Evolutionary conservation across 805 yeast species (phyloP), one percentile per base, ranked within the genome.

Genomic region (Lipomyces kockii): DNA sequence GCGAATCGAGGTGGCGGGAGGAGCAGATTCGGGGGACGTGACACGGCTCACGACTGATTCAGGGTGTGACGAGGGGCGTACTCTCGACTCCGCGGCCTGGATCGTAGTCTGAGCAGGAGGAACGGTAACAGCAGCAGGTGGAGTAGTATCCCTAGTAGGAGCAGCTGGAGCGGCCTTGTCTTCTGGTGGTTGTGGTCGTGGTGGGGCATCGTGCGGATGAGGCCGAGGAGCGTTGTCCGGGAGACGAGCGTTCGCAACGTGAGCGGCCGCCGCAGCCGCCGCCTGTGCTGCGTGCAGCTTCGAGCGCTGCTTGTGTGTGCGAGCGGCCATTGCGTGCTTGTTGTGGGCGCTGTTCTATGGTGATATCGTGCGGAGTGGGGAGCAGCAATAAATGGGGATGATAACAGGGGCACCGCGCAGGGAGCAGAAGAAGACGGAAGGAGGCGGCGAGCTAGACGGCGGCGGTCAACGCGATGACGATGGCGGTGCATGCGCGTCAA

Each of bases 261-360:
- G 39, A 9, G 59, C 53, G 34, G 62, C 62, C 35, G 35, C 55
- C n/a, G 62, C 62, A 7, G 54, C 62, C 20, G 60, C 60, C 22
- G 29, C 37, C 29, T 29, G 49, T 1, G 46, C 60, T 20, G 58
- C 43, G 53, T 58, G 51, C 25, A 58, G 52, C 60, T 58, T 58
- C 60, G 60, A 58, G 49, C 60, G 60, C 55, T 59, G 62, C 56
- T 59, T 59, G 46, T 43, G 49, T 17, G 62, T 25, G 22, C 62
- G 37, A 32, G 62, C 62, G 46, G 62, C 62, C 62, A 59, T 59
- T 29, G 55, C 22, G 49, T 43, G 49, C 20, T 43, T n/a, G 22
- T 43, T 17, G 49, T 17, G 2, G 22, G 22, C 20, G 49, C 9
- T 37, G 17, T 37, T 37, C 43, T 37, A 5, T 14, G 17, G 43